phyloP scores from a whole-genome alignment of 495 filamentous ascomycete species.

The Bombardia bombarda region DNA sequence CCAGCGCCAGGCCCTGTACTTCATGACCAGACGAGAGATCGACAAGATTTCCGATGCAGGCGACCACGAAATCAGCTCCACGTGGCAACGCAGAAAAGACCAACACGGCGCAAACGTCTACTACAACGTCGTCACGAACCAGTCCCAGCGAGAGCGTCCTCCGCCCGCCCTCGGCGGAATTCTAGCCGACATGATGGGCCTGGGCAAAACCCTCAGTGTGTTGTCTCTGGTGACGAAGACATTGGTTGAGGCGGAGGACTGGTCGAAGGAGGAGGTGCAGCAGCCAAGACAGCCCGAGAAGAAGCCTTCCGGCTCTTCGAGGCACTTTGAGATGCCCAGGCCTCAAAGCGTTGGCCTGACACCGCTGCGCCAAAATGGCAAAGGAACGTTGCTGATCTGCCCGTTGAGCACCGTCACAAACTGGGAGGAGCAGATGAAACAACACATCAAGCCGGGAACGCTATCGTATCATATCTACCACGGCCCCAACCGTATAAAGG shows the following conservation, averaged over 20 bases:
- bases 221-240: constrained; percentile 66
- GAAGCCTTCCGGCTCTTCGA: constrained; percentile 22
- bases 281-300: constrained; percentile 32
- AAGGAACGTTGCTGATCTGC: constrained; percentile 79
- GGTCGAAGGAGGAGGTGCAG: constrained; percentile 36
- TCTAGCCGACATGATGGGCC: constrained; percentile 94
- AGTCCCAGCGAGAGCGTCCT: constrained; percentile 54
- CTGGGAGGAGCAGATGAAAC: constrained; percentile 83
- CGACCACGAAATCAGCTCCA: constrained; percentile 53
- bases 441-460: constrained; percentile 57
- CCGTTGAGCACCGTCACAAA: constrained; percentile 85
- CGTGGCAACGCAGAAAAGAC: constrained; percentile 56
- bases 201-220: constrained; percentile 90
- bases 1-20: constrained; percentile 86
- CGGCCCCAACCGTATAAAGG: constrained; percentile 61
- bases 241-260: constrained; percentile 49
- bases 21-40: constrained; percentile 77
- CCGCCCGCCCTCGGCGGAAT: constrained; percentile 74
- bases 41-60: constrained; percentile 23
- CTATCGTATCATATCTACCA: constrained; percentile 75
- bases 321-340: constrained; percentile 27
- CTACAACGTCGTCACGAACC: constrained; percentile 76
- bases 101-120: constrained; percentile 52
- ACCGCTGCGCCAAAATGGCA: constrained; percentile 56
- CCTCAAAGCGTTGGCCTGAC: constrained; percentile 29